A percentile compares a stretch with the other conserved stretches of the same genome.
These are phyloP conservation scores for Erodium trifolium DNA, from an alignment of 441 rosid species.

Conservation along the genomic window DNA sequence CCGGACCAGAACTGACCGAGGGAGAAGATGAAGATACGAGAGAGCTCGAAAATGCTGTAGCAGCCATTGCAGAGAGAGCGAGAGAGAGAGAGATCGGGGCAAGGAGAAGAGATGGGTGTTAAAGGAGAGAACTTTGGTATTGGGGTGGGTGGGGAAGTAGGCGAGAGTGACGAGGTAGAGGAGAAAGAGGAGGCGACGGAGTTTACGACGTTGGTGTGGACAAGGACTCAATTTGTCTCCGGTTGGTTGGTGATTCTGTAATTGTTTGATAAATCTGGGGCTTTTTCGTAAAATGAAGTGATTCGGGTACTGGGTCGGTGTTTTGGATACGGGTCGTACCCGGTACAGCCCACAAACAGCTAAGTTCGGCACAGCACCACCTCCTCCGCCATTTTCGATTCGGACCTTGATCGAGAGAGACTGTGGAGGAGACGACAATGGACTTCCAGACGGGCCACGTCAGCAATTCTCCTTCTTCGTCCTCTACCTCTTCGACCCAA, in stretches of 20 bases:
- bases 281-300: no score
- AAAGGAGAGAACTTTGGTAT: background rate
- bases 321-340: no score
- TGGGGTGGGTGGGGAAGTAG: background rate
- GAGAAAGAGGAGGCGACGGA: background rate
- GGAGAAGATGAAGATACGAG: conserved; percentile 2
- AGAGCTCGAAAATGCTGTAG: conserved; percentile 10
- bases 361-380: no score
- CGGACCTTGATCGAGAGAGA: background rate
- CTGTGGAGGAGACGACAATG: conserved; percentile 17
- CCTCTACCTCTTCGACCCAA: conserved; percentile 36
- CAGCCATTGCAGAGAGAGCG: background rate
- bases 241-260: no score
- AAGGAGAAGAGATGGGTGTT: background rate
- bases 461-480: conserved; percentile 40
- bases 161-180: background rate
- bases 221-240: no score
- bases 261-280: no score
- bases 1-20: background rate
- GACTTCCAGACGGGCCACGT: conserved; percentile 29
- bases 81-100: background rate
- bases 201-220: no score
- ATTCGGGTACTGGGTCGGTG: no score
- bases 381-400: background rate
- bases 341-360: no score